Evolutionary conservation across 2,329 filamentous ascomycete genomes (phyloP).

Genomic region (Hypomyces perniciosus): DNA sequence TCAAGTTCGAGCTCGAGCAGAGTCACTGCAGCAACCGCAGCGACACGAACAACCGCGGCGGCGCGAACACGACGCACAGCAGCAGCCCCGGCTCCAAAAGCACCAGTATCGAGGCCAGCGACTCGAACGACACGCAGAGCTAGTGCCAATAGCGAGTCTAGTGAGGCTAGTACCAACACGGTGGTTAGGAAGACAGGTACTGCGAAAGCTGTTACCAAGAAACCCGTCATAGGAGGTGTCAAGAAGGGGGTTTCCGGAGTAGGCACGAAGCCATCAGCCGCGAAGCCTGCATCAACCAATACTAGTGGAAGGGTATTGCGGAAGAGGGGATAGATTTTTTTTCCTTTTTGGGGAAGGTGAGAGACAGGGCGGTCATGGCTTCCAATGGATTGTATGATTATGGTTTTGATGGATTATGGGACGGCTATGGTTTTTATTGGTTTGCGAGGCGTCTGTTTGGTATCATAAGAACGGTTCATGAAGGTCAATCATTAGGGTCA

Average conservation of each 20-base stretch:
- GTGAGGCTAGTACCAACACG: conserved; percentile 58
- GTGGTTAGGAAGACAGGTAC: conserved; percentile 51
- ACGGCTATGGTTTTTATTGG: neutral
- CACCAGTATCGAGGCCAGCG: conserved; percentile 30
- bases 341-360: neutral
- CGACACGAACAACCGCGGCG: conserved; percentile 24
- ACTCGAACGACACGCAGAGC: conserved; percentile 46
- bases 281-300: conserved; percentile 35
- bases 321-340: conserved; percentile 40
- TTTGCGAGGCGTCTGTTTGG: no score
- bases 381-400: no score
- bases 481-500: neutral
- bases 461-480: neutral
- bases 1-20: conserved; percentile 29
- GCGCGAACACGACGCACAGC: conserved; percentile 31
- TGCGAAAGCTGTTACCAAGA: conserved; percentile 37
- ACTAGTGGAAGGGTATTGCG: conserved; percentile 48
- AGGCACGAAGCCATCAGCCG: conserved; percentile 39
- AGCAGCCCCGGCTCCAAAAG: conserved; percentile 31
- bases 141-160: conserved; percentile 58
- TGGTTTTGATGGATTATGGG: conserved; percentile 6
- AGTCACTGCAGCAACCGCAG: no score
- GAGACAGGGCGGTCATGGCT: no score
- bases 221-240: conserved; percentile 48
- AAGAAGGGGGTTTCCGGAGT: conserved; percentile 46